These are phyloP conservation scores for Senna siamea DNA, from an alignment of 306 rosid species.

Conservation along the genomic window DNA sequence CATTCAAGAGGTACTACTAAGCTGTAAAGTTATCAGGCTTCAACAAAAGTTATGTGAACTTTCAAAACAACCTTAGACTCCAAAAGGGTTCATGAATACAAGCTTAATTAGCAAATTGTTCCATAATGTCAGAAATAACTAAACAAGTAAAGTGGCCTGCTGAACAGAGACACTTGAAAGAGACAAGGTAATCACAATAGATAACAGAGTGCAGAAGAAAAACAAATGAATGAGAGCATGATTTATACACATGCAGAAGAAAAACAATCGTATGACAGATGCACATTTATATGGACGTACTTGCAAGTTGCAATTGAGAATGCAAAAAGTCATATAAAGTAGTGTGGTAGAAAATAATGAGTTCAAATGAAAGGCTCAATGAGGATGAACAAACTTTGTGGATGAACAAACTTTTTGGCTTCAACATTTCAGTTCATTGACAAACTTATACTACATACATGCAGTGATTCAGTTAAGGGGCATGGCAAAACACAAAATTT, in stretches of 20 bases:
- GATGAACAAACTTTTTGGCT: too few species aligned
- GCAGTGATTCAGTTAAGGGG: not conserved
- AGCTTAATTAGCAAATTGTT: not conserved
- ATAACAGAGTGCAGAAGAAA: not conserved
- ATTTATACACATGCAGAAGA: not conserved
- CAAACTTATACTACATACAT: constrained; percentile 12
- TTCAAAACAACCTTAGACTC: not conserved
- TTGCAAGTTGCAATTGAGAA: too few species aligned
- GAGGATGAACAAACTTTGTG: too few species aligned
- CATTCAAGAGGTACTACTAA: not conserved
- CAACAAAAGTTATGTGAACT: not conserved
- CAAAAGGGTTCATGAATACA: not conserved
- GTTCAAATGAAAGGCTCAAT: too few species aligned
- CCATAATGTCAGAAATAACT: not conserved
- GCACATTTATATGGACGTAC: too few species aligned
- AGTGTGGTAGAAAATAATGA: too few species aligned
- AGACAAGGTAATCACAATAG: not conserved
- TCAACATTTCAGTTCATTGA: too few species aligned
- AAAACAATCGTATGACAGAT: not conserved
- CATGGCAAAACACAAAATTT: not conserved
- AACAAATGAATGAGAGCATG: not conserved
- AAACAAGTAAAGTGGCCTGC: not conserved
- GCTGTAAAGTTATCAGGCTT: not conserved
- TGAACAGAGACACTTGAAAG: not conserved
- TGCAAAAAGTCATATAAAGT: too few species aligned